phyloP scores from a whole-genome alignment of 192 early-diverging fungal species.

The Linnemannia exigua region DNA sequence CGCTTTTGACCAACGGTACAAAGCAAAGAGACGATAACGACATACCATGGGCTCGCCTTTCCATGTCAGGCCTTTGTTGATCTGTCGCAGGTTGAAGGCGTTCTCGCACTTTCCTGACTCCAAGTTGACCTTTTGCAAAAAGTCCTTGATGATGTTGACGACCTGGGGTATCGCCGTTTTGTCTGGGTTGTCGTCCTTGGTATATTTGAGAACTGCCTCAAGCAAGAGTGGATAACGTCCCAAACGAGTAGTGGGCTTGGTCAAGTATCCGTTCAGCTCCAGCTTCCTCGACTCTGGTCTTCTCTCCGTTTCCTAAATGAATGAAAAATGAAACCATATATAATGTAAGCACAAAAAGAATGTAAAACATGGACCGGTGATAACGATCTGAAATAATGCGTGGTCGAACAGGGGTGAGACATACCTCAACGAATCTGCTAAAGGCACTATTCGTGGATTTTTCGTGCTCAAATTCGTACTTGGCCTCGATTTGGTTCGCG shows the following conservation, averaged over 20 bases:
- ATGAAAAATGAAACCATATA: not conserved
- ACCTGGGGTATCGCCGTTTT: constrained; percentile 78
- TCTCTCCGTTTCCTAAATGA: constrained; percentile 74
- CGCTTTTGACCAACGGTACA: not conserved
- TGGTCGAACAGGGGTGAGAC: not conserved
- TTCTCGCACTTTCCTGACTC: constrained; percentile 94
- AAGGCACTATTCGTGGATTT: constrained; percentile 75
- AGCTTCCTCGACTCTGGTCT: constrained; percentile 85
- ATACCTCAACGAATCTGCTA: constrained; percentile 82
- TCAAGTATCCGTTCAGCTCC: constrained; percentile 88
- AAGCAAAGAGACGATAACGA: not conserved
- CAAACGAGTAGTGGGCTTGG: constrained; percentile 88
- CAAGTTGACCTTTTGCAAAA: constrained; percentile 84
- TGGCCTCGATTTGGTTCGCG: constrained; percentile 86
- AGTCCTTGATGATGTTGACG: constrained; percentile 77
- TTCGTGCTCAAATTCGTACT: constrained; percentile 88
- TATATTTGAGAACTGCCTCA: constrained; percentile 84
- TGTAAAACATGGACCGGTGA: not conserved
- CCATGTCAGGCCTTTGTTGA: constrained; percentile 78
- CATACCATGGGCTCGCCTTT: constrained; percentile 60
- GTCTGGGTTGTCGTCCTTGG: constrained; percentile 88
- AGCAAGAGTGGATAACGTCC: constrained; percentile 90
- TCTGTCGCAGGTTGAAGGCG: constrained; percentile 80
- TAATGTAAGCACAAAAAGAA: not conserved
- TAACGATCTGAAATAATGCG: not conserved